These are phyloP conservation scores for Lycium barbarum DNA, from an alignment of 257 asterid species.

Conservation along the genomic window DNA sequence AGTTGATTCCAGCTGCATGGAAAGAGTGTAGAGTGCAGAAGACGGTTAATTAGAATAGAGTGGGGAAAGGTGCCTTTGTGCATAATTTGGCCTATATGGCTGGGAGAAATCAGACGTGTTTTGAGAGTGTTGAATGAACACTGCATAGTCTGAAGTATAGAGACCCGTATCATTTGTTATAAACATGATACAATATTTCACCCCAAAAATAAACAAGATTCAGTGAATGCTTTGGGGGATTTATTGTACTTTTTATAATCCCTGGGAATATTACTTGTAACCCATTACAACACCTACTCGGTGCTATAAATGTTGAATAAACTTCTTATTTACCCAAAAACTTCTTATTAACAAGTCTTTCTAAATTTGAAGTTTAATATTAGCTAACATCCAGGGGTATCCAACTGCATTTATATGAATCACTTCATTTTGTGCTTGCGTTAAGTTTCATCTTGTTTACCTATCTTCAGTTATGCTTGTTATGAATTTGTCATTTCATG, in stretches of 20 bases:
- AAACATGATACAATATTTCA: neutral
- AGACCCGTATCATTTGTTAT: neutral
- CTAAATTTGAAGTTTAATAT: neutral
- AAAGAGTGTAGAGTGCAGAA: neutral
- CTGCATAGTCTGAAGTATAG: neutral
- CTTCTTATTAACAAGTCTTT: neutral
- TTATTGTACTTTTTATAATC: neutral
- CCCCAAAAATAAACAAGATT: neutral
- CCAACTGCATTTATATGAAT: neutral
- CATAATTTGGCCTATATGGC: neutral
- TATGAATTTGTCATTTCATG: neutral
- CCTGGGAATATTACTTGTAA: neutral
- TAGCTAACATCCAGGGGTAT: neutral
- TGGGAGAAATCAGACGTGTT: neutral
- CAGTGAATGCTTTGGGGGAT: neutral
- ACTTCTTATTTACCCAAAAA: neutral
- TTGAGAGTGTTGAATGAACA: neutral
- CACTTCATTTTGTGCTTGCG: neutral
- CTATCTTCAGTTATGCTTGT: neutral
- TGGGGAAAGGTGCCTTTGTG: slow-evolving; percentile 14
- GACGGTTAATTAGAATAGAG: neutral
- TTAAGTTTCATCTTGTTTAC: neutral
- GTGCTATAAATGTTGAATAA: neutral
- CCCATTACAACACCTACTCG: neutral
- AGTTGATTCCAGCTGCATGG: neutral